Conservation (phyloP, 129 eudicot genomes). For the Arctium lappa region DNA sequence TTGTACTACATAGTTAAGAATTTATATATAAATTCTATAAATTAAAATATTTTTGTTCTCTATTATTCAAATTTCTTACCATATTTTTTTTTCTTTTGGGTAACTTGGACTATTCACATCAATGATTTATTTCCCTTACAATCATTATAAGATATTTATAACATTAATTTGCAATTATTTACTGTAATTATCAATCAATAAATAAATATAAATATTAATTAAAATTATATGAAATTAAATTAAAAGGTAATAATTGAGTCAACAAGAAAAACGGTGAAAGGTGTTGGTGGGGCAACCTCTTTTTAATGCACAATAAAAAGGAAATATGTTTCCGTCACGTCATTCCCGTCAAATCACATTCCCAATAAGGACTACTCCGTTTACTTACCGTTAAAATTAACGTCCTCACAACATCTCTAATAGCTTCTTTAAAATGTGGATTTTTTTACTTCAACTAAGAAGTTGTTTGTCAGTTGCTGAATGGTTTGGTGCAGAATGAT, state of each 20-base stretch:
- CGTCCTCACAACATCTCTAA: neutral
- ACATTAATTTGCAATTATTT: no score
- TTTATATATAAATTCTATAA: neutral
- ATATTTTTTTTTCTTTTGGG: neutral
- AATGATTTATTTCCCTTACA: neutral
- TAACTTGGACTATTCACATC: neutral
- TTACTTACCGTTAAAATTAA: conserved; percentile 11
- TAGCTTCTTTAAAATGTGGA: no score
- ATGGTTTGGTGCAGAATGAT: no score
- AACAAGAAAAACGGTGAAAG: conserved; percentile 17
- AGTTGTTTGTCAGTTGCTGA: no score
- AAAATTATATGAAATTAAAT: neutral
- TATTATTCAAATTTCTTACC: neutral
- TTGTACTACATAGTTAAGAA: no score
- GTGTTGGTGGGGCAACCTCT: neutral
- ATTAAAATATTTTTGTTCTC: neutral
- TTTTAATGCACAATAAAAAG: conserved; percentile 10
- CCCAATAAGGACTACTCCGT: neutral
- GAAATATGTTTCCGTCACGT: conserved; percentile 9
- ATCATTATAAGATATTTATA: no score
- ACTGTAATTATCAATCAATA: no score
- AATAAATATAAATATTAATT: no score
- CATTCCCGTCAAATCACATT: conserved; percentile 17
- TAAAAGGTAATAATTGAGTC: conserved; percentile 16
- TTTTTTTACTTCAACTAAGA: no score